Evolutionary conservation across 257 asterid species (phyloP), one percentile per base, ranked within the genome.

Genomic region (Sherardia arvensis): DNA sequence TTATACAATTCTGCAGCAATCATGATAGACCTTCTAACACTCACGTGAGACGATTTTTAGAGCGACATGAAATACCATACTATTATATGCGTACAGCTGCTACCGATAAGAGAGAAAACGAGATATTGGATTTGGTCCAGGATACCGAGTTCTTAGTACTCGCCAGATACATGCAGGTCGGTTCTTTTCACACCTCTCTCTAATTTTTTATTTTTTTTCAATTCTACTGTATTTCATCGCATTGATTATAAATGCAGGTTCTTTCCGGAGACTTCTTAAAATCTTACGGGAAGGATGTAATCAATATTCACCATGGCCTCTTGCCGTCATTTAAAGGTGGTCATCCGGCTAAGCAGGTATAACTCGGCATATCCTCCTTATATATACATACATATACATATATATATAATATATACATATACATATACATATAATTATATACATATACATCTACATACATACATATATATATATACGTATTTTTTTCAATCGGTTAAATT

Each of bases 101-200:
- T 53, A 78, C 73, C 59, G 79, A 72, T 77, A 75, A 82, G 67
- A 69, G 85, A 54, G 98, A 92, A 71, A 80, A 66, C 57, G 93
- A 85, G 64, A 78, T 92, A 62, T 73, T 92, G 81, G 72, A 81
- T 49, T 67, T 92, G 80, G 91, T 85, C 65, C 76, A 74, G 79
- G 97, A 84, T 81, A 87, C 96, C 7, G 95, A 92, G 72, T 88
- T 92, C 73, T 73, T 92, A 56, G 87, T 92, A 64, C 98, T 92
- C 79, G 95, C 97, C 69, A 86, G 98, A 78, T 92, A 92, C 86
- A 89, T 92, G 98, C 98, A 92, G 95, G 98, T 88, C 9, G 55
- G 33, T 22, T 59, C 40, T 47, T 68, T 15, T 14, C 53, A 17
- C 36, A 4, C 32, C 30, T 18, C 51, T 48, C 30, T 22, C 55